These are phyloP conservation scores for Fusarium nelsonii DNA, from an alignment of 2,329 filamentous ascomycete genomes.

Conservation along the genomic window DNA sequence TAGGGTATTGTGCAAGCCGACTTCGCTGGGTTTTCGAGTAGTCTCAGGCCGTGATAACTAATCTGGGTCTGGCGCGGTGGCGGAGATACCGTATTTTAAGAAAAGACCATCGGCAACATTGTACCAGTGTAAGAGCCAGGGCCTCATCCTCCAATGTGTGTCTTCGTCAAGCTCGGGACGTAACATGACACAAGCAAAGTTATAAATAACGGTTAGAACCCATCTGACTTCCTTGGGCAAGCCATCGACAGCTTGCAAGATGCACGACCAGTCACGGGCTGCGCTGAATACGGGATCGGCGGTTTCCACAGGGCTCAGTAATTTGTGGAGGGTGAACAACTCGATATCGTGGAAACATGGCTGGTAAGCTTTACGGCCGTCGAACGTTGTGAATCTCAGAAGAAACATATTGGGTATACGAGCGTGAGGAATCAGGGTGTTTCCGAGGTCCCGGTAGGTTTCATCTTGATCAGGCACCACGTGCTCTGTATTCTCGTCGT, in stretches of 20 bases:
- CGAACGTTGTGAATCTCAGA: constrained; percentile 47
- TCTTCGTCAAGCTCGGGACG: constrained; percentile 25
- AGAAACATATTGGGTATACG: constrained; percentile 42
- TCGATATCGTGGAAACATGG: constrained; percentile 47
- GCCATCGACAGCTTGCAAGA: constrained; percentile 36
- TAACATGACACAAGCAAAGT: constrained; percentile 50
- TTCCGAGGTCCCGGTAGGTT: constrained; percentile 42
- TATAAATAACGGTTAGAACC: constrained; percentile 51
- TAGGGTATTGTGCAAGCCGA: neutral
- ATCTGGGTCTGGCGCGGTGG: constrained; percentile 40
- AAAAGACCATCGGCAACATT: constrained; percentile 46
- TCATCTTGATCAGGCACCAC: constrained; percentile 40
- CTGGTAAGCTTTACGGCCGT: constrained; percentile 47
- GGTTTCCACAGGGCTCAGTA: constrained; percentile 40
- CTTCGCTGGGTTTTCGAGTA: neutral
- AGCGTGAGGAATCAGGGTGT: constrained; percentile 43
- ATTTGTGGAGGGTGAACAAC: constrained; percentile 37
- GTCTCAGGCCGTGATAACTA: constrained; percentile 45
- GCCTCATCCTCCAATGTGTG: constrained; percentile 42
- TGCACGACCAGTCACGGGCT: constrained; percentile 52
- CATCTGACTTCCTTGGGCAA: constrained; percentile 51
- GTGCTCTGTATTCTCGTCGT: constrained; percentile 20
- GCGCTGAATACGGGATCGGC: constrained; percentile 46
- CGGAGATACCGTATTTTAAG: constrained; percentile 18
- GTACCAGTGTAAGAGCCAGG: constrained; percentile 51